Conservation (phyloP, 1,139 yeast genomes). For the Candida pseudoviswanathii region DNA sequence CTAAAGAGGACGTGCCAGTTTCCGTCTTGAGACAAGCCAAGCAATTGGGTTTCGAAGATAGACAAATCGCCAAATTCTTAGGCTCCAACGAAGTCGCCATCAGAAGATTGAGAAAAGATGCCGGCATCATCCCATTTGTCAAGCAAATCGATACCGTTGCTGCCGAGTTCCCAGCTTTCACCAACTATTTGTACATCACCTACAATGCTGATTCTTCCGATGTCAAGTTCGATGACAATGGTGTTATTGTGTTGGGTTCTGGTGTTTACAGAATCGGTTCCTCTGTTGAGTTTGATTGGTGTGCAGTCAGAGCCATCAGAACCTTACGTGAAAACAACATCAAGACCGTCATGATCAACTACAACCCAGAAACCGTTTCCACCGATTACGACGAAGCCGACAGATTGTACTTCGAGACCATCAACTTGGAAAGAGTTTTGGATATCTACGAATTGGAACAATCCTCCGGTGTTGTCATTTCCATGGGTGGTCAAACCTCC, state of each 20-base stretch:
- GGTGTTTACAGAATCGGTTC: conserved; percentile 99
- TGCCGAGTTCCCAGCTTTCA: conserved; percentile 97
- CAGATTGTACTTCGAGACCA: conserved; percentile 92
- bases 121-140: conserved; percentile 87
- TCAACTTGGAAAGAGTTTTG: conserved; percentile 93
- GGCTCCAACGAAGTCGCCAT: conserved; percentile 92
- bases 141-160: conserved; percentile 97
- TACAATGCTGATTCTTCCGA: conserved; percentile 90
- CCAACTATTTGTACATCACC: conserved; percentile 94
- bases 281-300: conserved; percentile 98
- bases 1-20: conserved; percentile 52
- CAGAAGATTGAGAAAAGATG: conserved; percentile 74
- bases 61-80: conserved; percentile 89
- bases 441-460: conserved; percentile 94
- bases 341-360: conserved; percentile 94
- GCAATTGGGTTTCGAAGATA: conserved; percentile 93
- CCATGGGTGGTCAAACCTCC: conserved; percentile 98
- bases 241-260: conserved; percentile 93
- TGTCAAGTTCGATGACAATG: conserved; percentile 82
- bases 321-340: conserved; percentile 86
- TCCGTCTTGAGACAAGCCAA: conserved; percentile 66
- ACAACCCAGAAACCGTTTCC: conserved; percentile 97
- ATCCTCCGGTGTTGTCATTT: conserved; percentile 88
- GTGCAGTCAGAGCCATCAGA: conserved; percentile 97
- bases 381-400: conserved; percentile 99